A percentile compares a stretch with the other conserved stretches of the same genome.
Evolutionary conservation across 352 stramenopile species (phyloP).

Genomic region (Pythium graminicola): DNA sequence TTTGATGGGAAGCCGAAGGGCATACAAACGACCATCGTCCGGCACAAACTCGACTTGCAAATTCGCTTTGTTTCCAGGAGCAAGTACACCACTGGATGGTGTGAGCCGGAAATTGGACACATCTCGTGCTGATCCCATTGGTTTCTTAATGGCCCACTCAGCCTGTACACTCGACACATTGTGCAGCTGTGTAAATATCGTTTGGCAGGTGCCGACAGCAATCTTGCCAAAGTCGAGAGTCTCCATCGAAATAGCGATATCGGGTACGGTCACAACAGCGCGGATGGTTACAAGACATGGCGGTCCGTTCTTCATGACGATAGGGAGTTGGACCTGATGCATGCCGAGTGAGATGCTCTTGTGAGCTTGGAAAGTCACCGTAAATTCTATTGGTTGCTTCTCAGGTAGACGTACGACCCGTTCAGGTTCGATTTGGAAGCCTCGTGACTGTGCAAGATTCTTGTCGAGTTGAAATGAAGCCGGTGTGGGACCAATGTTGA

Average conservation of each 20-base stretch:
- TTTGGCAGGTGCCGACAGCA: slow-evolving; percentile 82
- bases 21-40: slow-evolving; percentile 64
- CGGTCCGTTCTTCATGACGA: slow-evolving; percentile 89
- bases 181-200: slow-evolving; percentile 87
- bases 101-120: slow-evolving; percentile 72
- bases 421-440: slow-evolving; percentile 92
- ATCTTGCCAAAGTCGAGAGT: slow-evolving; percentile 89
- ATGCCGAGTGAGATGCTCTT: slow-evolving; percentile 81
- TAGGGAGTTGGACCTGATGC: slow-evolving; percentile 73
- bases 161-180: slow-evolving; percentile 85
- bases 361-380: slow-evolving; percentile 86
- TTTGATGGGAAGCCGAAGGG: slow-evolving; percentile 85
- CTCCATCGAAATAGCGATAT: slow-evolving; percentile 79
- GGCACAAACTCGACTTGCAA: slow-evolving; percentile 89
- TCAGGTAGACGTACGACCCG: slow-evolving; percentile 90
- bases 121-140: slow-evolving; percentile 79
- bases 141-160: slow-evolving; percentile 90
- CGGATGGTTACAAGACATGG: slow-evolving; percentile 78
- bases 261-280: slow-evolving; percentile 88
- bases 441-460: slow-evolving; percentile 73
- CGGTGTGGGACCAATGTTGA: slow-evolving; percentile 84
- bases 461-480: slow-evolving; percentile 91
- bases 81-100: slow-evolving; percentile 65
- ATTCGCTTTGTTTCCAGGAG: slow-evolving; percentile 73
- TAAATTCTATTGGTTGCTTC: slow-evolving; percentile 84